Base-by-base conservation (phyloP, 2,329 filamentous ascomycete species). In the Aspergillus proliferans region DNA sequence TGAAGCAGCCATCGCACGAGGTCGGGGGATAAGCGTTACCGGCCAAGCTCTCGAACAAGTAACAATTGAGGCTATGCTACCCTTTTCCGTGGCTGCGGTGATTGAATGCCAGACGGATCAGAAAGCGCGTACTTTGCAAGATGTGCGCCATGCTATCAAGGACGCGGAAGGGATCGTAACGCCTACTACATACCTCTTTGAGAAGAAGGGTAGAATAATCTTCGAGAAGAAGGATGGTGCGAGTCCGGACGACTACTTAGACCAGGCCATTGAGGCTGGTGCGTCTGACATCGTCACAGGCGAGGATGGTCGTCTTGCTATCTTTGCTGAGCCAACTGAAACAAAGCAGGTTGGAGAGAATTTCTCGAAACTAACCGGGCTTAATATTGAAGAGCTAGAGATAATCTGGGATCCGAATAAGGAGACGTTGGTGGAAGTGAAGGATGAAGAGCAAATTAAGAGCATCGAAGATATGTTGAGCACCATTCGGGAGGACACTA, bases 61-160 rank as follows among this genome's bases (percentile, higher is more conserved):
- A 46, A 86, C 83, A 1, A 77, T 95, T 46, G 92, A 97, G 74
- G 84, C 84, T 22, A 86, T 96, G 57, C 72, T 94, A 52, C 87
- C 88, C 2, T 81, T 85, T 2, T 83, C 79, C 2, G 75, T 85
- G 14, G 89, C 88, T 9, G 75, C 92, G 5, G 84, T 97, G 9
- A 80, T 95, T 62, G 90, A 96, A 59, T 83, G 86, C 59, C 86
- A 93, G 68, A 92, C 89, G 4, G 91, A 95, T 60, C 89, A 82
- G 67, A 90, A 87, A 67, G 76, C 78, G 38, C 82, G 88, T 28
- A 82, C 84, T 6, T 68, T 95, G 43, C 81, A 86, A 60, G 87
- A 94, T 47, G 69, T 97, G 45, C 82, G 87, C 47, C 62, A 76
- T 45, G 71, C 86, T 2, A 77, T 95, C 47, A 94, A 90, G 66